Percentiles rank a stretch among this genome's conserved stretches.
phyloP scores from a whole-genome alignment of 164 flowering plant species.

The Piper betle region DNA sequence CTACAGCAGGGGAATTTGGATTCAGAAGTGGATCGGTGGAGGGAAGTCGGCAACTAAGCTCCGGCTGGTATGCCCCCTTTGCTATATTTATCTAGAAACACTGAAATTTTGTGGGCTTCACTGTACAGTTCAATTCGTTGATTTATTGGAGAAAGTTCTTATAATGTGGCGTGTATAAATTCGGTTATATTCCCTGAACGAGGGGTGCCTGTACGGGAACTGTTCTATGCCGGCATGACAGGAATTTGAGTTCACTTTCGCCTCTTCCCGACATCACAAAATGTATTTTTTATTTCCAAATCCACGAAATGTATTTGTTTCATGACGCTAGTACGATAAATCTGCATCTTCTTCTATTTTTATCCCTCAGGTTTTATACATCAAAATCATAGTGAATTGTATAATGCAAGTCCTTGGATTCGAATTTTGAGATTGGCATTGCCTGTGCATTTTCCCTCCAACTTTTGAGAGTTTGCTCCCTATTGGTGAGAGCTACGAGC shows the following conservation, averaged over 20 bases:
- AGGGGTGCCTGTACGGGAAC: constrained; percentile 1
- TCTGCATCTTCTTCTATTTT: too few relatives aligned
- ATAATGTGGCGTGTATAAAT: not conserved
- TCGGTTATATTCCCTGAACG: not conserved
- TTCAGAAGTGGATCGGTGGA: not conserved
- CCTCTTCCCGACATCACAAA: too few relatives aligned
- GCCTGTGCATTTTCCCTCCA: too few relatives aligned
- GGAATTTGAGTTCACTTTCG: not conserved
- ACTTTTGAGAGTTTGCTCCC: too few relatives aligned
- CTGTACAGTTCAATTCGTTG: constrained; percentile 58
- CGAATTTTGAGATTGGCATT: too few relatives aligned
- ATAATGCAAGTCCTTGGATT: too few relatives aligned
- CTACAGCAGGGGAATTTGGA: not conserved
- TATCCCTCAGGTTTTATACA: too few relatives aligned
- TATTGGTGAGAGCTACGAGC: too few relatives aligned
- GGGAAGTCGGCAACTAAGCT: not conserved
- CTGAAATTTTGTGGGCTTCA: constrained; percentile 8
- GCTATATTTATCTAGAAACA: not conserved
- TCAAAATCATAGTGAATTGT: too few relatives aligned
- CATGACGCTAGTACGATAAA: too few relatives aligned
- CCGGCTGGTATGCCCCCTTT: constrained; percentile 1
- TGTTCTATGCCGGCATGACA: not conserved
- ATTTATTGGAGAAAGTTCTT: constrained; percentile 23
- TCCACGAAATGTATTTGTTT: too few relatives aligned
- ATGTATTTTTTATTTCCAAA: too few relatives aligned